phyloP scores from a whole-genome alignment of 1,139 yeast species.

The Arxiozyma slooffiae region DNA sequence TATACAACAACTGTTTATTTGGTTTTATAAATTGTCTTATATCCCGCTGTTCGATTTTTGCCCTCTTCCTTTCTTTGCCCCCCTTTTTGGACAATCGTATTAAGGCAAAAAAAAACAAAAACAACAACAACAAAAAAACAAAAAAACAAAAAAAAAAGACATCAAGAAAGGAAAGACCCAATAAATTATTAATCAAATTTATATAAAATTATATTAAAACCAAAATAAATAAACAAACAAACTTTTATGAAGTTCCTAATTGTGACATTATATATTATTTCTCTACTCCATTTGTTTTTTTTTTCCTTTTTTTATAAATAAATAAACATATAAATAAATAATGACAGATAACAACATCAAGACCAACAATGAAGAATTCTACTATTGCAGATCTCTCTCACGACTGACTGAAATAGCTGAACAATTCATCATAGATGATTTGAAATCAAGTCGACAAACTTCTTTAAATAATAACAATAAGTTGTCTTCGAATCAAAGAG shows the following conservation, averaged over 20 bases:
- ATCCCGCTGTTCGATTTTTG: not conserved
- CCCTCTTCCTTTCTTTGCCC: not conserved
- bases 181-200: no score
- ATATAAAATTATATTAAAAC: no score
- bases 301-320: not conserved
- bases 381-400: constrained; percentile 12
- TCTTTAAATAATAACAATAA: no score
- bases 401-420: constrained; percentile 24
- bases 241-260: no score
- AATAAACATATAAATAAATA: not conserved
- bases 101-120: no score
- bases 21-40: no score
- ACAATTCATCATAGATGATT: constrained; percentile 20
- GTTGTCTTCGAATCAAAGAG: constrained; percentile 5
- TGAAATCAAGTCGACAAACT: constrained; percentile 2
- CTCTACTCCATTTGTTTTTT: no score
- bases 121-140: not conserved
- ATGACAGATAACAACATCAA: not conserved
- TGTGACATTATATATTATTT: no score
- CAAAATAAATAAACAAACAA: no score
- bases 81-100: not conserved
- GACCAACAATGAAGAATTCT: not conserved
- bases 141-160: no score
- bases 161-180: no score
- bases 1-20: no score